Percentiles rank a stretch among this genome's conserved stretches.
phyloP scores from a whole-genome alignment of 2,329 filamentous ascomycete species.

The Alternaria metachromatica region DNA sequence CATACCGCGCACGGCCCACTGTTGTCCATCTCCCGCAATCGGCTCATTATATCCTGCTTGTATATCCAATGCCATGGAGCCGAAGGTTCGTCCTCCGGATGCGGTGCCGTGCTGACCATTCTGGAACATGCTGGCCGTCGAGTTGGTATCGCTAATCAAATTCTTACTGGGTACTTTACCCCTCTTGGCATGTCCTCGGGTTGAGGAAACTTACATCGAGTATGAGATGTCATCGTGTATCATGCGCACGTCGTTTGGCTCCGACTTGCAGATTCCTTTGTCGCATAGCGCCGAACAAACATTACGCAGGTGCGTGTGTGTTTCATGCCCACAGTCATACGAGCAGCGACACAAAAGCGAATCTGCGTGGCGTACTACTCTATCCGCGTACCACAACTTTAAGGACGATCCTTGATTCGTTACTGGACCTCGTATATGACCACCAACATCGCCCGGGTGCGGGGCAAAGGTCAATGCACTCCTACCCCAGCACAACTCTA shows the following conservation, averaged over 20 bases:
- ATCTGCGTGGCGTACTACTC: background rate
- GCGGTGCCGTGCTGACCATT: constrained; percentile 7
- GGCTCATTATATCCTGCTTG: background rate
- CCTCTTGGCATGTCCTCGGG: constrained; percentile 12
- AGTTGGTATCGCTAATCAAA: background rate
- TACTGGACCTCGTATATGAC: constrained; percentile 3
- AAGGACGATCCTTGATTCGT: background rate
- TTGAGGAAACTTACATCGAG: background rate
- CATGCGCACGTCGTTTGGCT: background rate
- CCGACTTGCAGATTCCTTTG: background rate
- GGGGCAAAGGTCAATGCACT: constrained; percentile 14
- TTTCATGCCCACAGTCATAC: background rate
- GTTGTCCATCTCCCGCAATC: background rate
- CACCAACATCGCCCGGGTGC: constrained; percentile 14
- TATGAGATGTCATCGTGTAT: background rate
- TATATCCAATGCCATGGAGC: background rate
- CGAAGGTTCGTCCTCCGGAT: constrained; percentile 5
- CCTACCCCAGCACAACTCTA: background rate
- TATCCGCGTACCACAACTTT: background rate
- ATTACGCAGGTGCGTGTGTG: background rate
- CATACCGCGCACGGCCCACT: background rate
- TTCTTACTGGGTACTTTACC: constrained; percentile 2
- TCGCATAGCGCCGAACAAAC: background rate
- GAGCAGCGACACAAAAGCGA: background rate
- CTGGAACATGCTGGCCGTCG: background rate